Base-by-base conservation (phyloP, 495 filamentous ascomycete genomes). In the Opeltia flavorubescens region DNA sequence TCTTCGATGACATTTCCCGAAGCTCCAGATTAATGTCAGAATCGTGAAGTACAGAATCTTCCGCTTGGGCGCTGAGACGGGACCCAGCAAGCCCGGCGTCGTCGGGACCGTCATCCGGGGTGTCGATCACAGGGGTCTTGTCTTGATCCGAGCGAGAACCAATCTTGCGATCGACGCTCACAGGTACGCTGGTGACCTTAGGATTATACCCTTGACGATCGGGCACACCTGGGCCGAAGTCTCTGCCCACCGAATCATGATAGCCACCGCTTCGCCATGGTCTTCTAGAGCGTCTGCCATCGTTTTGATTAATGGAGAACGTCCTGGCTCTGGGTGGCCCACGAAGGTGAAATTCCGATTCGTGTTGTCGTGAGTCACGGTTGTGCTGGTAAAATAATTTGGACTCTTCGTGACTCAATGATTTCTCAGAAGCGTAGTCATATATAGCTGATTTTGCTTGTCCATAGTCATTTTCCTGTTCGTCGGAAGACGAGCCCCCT, bases 341-440 rank as follows among this genome's bases (percentile, higher is more conserved):
- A 35, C 27, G 28, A 40, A 4, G 41, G 23, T 47, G 26, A 48
- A 18, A 27, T 33, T 43, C 42, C 17, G 15, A 12, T 11, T 35
- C 25, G 23, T 13, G n/a, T 5, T 29, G 34, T 24, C 21, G 33
- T 8, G 15, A 41, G 38, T 41, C 38, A 9, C 38, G 84, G 61
- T 84, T 86, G 47, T 85, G 74, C 57, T 94, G 89, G 62, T 94
- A 96, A 67, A 94, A 87, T 17, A 94, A 71, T 61, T 89, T 94
- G 30, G 87, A 83, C 55, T 95, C 89, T 15, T 82, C 75, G 62
- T 94, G 84, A 48, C 77, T 85, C 72, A 88, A 78, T 51, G 84
- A 82, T 55, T 89, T 89, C 61, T 95, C 89, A 50, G 78, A 78
- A 12, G 81, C 75, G 57, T 83, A 81, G 62, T 89, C 83, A 61